Conservation (phyloP, 2,329 filamentous ascomycete genomes). For the Xylaria hypoxylon region DNA sequence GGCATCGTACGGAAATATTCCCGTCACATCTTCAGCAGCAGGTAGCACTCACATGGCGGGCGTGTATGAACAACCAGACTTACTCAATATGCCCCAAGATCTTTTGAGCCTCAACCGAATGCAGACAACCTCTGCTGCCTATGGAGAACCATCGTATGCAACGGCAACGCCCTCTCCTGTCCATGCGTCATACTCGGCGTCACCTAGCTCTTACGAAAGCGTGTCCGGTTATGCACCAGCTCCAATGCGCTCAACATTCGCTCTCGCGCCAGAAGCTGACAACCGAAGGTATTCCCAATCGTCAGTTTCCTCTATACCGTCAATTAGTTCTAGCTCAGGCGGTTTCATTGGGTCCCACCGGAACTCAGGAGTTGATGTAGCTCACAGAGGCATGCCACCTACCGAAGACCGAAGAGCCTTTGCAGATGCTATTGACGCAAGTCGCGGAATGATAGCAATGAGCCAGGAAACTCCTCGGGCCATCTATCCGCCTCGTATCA, state of each 20-base stretch:
- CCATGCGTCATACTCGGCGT: conserved; percentile 73
- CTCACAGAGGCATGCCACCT: conserved; percentile 65
- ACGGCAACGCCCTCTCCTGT: conserved; percentile 76
- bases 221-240: conserved; percentile 77
- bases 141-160: conserved; percentile 76
- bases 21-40: conserved; percentile 79
- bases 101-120: conserved; percentile 75
- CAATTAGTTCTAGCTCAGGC: conserved; percentile 58
- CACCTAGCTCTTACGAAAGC: conserved; percentile 77
- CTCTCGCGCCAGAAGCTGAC: conserved; percentile 68
- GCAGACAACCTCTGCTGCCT: conserved; percentile 71
- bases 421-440: conserved; percentile 90
- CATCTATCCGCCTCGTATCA: conserved; percentile 80
- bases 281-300: conserved; percentile 81
- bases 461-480: conserved; percentile 94
- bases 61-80: conserved; percentile 71
- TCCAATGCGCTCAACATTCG: conserved; percentile 69
- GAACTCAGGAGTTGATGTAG: conserved; percentile 74
- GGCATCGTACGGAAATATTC: conserved; percentile 78
- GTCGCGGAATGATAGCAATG: conserved; percentile 93
- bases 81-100: conserved; percentile 81
- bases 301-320: conserved; percentile 74
- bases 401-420: conserved; percentile 76
- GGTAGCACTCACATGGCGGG: conserved; percentile 73
- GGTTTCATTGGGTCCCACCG: conserved; percentile 60